A percentile compares a stretch with the other conserved stretches of the same genome.
phyloP scores from a whole-genome alignment of 169 alveolate genomes.

The Plasmodium berghei region DNA sequence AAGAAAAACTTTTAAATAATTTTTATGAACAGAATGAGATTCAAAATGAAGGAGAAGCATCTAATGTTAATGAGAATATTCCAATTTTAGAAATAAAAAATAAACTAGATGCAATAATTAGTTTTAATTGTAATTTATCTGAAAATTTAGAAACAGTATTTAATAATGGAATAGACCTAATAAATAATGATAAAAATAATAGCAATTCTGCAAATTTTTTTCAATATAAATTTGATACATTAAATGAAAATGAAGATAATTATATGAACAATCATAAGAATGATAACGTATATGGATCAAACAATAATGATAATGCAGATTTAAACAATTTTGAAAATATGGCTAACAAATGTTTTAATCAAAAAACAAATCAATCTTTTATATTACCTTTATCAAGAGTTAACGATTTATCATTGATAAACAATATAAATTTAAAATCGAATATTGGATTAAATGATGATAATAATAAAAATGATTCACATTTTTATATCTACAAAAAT shows the following conservation, averaged over 20 bases:
- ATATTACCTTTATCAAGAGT: slow-evolving; percentile 41
- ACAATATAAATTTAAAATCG: slow-evolving; percentile 38
- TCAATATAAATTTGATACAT: background rate
- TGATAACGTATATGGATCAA: background rate
- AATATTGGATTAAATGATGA: slow-evolving; percentile 25
- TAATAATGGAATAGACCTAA: slow-evolving; percentile 13
- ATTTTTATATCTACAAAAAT: slow-evolving; percentile 51
- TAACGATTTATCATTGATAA: slow-evolving; percentile 53
- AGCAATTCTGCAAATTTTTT: background rate
- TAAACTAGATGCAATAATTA: slow-evolving; percentile 41
- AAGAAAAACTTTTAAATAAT: slow-evolving; percentile 16
- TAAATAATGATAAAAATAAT: slow-evolving; percentile 2
- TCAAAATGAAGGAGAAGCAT: background rate
- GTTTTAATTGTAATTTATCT: slow-evolving; percentile 54
- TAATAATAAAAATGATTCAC: slow-evolving; percentile 14
- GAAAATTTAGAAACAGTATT: slow-evolving; percentile 58
- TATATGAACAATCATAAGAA: background rate
- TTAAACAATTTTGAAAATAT: slow-evolving; percentile 15
- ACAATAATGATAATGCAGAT: background rate
- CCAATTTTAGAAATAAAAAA: slow-evolving; percentile 39
- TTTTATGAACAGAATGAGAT: background rate
- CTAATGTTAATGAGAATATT: slow-evolving; percentile 2
- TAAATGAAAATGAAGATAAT: background rate
- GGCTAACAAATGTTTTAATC: slow-evolving; percentile 6
- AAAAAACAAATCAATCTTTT: slow-evolving; percentile 20